These are phyloP conservation scores for Epichloe amarillans DNA, from an alignment of 2,329 filamentous ascomycete species.

Conservation along the genomic window DNA sequence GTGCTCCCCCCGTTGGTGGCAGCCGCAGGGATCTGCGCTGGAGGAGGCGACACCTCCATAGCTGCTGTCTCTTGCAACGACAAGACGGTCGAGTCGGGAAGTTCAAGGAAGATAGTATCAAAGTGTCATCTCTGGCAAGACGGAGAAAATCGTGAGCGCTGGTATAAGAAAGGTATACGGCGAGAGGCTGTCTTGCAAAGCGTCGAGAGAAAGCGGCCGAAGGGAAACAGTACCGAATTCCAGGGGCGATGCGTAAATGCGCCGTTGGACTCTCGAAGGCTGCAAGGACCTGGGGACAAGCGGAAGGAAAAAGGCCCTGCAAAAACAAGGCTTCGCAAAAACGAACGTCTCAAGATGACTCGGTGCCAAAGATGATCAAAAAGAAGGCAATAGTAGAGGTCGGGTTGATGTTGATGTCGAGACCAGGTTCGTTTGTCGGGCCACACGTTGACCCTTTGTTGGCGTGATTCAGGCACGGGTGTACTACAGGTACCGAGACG, in stretches of 20 bases:
- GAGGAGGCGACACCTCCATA: slow-evolving; percentile 42
- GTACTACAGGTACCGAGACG: background rate
- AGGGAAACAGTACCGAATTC: background rate
- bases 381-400: background rate
- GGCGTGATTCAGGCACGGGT: slow-evolving; percentile 1
- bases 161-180: background rate
- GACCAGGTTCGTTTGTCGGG: background rate
- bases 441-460: background rate
- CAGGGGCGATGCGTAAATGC: background rate
- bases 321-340: background rate
- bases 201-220: background rate
- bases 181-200: background rate
- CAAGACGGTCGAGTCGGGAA: background rate
- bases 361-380: background rate
- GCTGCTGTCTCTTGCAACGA: slow-evolving; percentile 12
- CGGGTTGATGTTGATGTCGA: background rate
- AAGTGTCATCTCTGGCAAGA: slow-evolving; percentile 1
- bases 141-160: background rate
- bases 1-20: slow-evolving; percentile 28
- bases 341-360: background rate
- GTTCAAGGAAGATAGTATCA: background rate
- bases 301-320: background rate
- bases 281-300: background rate
- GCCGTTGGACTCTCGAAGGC: background rate
- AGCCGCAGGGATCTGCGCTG: slow-evolving; percentile 27